Evolutionary conservation across 2,329 filamentous ascomycete genomes (phyloP).

Genomic region (Pseudogymnoascus sp.): DNA sequence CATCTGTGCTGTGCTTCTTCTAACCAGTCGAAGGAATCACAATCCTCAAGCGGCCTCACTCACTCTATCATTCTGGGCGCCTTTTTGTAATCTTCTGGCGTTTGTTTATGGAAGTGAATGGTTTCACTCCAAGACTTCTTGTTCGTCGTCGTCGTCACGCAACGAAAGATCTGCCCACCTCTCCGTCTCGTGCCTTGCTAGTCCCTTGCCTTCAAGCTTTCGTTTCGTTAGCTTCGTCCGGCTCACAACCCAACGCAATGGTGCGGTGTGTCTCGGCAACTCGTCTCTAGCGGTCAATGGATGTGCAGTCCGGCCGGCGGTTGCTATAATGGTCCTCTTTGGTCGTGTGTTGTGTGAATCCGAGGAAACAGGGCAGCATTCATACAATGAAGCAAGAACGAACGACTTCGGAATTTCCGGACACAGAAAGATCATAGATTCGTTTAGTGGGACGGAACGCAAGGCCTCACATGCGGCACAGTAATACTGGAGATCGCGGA

Average conservation of each 20-base stretch:
- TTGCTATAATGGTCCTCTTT: neutral
- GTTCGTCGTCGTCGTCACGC: neutral
- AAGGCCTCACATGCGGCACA: neutral
- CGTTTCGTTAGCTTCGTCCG: neutral
- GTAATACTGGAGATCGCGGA: neutral
- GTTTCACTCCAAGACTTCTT: neutral
- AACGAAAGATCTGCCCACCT: neutral
- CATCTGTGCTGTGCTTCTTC: neutral
- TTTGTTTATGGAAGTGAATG: neutral
- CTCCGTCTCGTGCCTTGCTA: neutral
- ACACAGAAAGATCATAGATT: neutral
- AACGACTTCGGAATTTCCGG: neutral
- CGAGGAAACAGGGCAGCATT: neutral
- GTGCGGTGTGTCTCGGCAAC: neutral
- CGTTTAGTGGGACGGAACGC: neutral
- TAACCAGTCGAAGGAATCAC: neutral
- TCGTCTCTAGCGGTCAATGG: neutral
- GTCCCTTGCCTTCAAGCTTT: constrained; percentile 2
- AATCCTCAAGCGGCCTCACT: neutral
- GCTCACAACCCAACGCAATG: neutral
- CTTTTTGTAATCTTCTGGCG: neutral
- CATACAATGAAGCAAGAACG: neutral
- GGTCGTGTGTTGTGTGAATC: neutral
- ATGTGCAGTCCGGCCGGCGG: neutral
- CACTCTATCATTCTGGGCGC: neutral